phyloP scores from a whole-genome alignment of 73 alveolate genomes.

The Symbiodinium natans region DNA sequence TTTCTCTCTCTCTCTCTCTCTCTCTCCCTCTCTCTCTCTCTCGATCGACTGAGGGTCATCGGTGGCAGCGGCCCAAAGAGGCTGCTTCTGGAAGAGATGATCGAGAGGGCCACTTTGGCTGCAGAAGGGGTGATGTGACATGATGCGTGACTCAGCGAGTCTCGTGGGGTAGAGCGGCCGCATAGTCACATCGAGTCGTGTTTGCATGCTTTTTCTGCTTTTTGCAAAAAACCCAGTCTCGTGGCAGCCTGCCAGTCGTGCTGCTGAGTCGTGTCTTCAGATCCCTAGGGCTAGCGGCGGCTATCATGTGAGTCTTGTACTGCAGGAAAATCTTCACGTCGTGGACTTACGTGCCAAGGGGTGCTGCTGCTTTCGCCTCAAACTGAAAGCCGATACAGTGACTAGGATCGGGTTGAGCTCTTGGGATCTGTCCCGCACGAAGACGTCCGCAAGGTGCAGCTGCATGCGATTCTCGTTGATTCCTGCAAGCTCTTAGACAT shows the following conservation, averaged over 20 bases:
- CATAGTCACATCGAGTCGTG: too few relatives aligned
- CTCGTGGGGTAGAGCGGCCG: too few relatives aligned
- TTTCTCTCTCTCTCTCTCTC: too few relatives aligned
- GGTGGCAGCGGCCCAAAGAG: slow-evolving; percentile 99
- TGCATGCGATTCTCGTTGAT: background rate
- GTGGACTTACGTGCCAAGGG: background rate
- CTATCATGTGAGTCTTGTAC: background rate
- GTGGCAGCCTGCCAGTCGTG: background rate
- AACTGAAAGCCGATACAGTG: background rate
- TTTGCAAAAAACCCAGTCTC: background rate
- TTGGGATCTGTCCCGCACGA: slow-evolving; percentile 99
- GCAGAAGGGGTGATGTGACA: too few relatives aligned
- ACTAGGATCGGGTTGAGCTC: slow-evolving; percentile 92
- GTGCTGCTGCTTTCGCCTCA: background rate
- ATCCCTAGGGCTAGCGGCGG: too few relatives aligned
- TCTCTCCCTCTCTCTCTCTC: too few relatives aligned
- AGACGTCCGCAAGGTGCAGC: slow-evolving; percentile 97
- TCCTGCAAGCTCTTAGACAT: background rate
- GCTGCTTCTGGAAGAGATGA: slow-evolving; percentile 98
- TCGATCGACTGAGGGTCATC: slow-evolving; percentile 63
- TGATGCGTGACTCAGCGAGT: too few relatives aligned
- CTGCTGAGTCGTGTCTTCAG: background rate
- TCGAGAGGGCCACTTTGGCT: slow-evolving; percentile 95
- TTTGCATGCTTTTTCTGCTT: too few relatives aligned
- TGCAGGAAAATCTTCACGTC: slow-evolving; percentile 61